phyloP scores from a whole-genome alignment of 805 yeast genomes.

The Kregervanrija fluxuum region DNA sequence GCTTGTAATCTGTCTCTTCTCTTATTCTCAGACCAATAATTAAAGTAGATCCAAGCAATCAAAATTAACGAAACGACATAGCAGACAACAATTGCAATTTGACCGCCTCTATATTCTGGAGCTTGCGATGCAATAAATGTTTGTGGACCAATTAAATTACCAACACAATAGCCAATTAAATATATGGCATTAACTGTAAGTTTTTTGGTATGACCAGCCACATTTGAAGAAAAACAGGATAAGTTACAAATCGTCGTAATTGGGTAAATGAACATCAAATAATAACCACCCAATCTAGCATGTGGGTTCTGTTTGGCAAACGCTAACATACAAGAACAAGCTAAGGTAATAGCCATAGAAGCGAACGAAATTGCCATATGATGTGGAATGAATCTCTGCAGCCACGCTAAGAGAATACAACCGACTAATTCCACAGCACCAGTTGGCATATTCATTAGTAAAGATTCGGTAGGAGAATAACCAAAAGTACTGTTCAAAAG shows the following conservation, averaged over 20 bases:
- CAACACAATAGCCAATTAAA: constrained; percentile 60
- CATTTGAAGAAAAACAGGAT: constrained; percentile 38
- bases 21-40: constrained; percentile 13
- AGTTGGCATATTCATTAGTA: constrained; percentile 22
- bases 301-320: constrained; percentile 12
- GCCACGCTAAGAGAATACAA: constrained; percentile 25
- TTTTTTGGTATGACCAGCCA: constrained; percentile 73
- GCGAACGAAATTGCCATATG: constrained; percentile 17
- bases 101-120: constrained; percentile 52
- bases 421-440: constrained; percentile 28
- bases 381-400: constrained; percentile 19
- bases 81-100: constrained; percentile 35
- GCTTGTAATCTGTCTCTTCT: constrained; percentile 8
- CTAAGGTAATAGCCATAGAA: constrained; percentile 11
- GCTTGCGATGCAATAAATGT: constrained; percentile 50
- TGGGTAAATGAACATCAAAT: constrained; percentile 19
- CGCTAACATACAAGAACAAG: constrained; percentile 14
- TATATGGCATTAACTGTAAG: constrained; percentile 50
- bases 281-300: constrained; percentile 24
- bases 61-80: constrained; percentile 14
- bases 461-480: constrained; percentile 19
- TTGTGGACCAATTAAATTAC: constrained; percentile 70
- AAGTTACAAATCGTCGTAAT: constrained; percentile 24
- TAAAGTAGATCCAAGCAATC: constrained; percentile 11
- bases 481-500: constrained; percentile 27